These are phyloP conservation scores for Alternaria ethzedia DNA, from an alignment of 2,329 filamentous ascomycete species.

Conservation along the genomic window DNA sequence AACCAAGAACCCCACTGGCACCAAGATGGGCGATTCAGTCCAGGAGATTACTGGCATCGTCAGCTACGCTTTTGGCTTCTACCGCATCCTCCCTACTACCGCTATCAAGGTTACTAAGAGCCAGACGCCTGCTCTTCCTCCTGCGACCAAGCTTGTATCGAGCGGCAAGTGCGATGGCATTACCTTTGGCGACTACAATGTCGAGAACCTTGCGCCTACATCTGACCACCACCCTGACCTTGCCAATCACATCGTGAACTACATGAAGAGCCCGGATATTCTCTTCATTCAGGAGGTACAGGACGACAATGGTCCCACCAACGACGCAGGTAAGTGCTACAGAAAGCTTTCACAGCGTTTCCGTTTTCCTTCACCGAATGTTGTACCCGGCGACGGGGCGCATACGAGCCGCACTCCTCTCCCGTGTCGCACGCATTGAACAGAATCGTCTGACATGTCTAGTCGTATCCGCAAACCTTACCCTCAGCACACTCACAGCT, in stretches of 20 bases:
- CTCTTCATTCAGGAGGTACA: conserved; percentile 75
- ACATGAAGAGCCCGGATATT: conserved; percentile 68
- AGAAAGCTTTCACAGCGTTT: conserved; percentile 2
- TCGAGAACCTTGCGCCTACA: conserved; percentile 69
- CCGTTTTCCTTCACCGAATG: neutral
- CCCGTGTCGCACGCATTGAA: neutral
- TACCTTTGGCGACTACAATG: conserved; percentile 72
- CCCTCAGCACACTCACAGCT: conserved; percentile 62
- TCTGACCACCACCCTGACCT: conserved; percentile 63
- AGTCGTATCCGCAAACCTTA: conserved; percentile 63
- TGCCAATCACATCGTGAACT: conserved; percentile 69
- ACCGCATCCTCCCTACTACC: conserved; percentile 70
- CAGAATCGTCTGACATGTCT: conserved; percentile 6
- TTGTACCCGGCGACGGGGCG: neutral
- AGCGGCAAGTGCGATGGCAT: conserved; percentile 65
- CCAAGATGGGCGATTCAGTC: conserved; percentile 69
- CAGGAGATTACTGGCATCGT: conserved; percentile 73
- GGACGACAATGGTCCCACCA: conserved; percentile 67
- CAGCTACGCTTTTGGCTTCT: conserved; percentile 70
- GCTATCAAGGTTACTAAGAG: conserved; percentile 58
- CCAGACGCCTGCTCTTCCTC: conserved; percentile 55
- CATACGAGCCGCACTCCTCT: neutral
- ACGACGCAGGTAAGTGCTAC: conserved; percentile 60
- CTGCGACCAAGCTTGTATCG: conserved; percentile 61
- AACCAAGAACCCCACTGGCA: conserved; percentile 63